Percentiles rank a stretch among this genome's conserved stretches.
phyloP scores from a whole-genome alignment of 768 basidiomycete species.

The Hydnomerulius pinastri region DNA sequence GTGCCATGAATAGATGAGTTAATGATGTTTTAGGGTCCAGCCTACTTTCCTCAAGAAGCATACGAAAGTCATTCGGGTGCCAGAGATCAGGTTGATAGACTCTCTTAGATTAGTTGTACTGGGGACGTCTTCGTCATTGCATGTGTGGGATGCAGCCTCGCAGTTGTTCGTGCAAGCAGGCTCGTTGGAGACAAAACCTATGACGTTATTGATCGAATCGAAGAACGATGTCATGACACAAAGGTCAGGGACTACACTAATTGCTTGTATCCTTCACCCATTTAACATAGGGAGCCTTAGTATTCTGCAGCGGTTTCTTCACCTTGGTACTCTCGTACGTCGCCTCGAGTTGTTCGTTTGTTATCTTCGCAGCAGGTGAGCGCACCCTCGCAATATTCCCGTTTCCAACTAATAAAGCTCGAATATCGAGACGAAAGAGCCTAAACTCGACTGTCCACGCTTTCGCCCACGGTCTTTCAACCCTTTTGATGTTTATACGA shows the following conservation, averaged over 20 bases:
- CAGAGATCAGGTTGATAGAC: slow-evolving; percentile 48
- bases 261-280: background rate
- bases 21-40: slow-evolving; percentile 44
- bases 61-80: slow-evolving; percentile 44
- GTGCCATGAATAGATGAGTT: background rate
- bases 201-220: slow-evolving; percentile 52
- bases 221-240: slow-evolving; percentile 55
- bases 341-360: slow-evolving; percentile 60
- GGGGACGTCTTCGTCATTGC: slow-evolving; percentile 67
- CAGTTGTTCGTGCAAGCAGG: slow-evolving; percentile 60
- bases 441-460: slow-evolving; percentile 62
- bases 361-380: slow-evolving; percentile 52
- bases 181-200: slow-evolving; percentile 34
- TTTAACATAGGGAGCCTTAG: slow-evolving; percentile 35
- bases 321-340: slow-evolving; percentile 66
- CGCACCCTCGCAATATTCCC: background rate
- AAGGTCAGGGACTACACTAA: slow-evolving; percentile 45
- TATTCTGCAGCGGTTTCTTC: slow-evolving; percentile 60
- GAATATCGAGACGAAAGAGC: slow-evolving; percentile 39
- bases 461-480: slow-evolving; percentile 64
- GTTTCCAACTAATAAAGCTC: slow-evolving; percentile 6
- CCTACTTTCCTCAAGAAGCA: slow-evolving; percentile 44
- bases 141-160: slow-evolving; percentile 56
- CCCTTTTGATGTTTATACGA: slow-evolving; percentile 53
- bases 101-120: slow-evolving; percentile 59